phyloP scores from a whole-genome alignment of 1,284 basidiomycete species.

The Pterulicium gracile region DNA sequence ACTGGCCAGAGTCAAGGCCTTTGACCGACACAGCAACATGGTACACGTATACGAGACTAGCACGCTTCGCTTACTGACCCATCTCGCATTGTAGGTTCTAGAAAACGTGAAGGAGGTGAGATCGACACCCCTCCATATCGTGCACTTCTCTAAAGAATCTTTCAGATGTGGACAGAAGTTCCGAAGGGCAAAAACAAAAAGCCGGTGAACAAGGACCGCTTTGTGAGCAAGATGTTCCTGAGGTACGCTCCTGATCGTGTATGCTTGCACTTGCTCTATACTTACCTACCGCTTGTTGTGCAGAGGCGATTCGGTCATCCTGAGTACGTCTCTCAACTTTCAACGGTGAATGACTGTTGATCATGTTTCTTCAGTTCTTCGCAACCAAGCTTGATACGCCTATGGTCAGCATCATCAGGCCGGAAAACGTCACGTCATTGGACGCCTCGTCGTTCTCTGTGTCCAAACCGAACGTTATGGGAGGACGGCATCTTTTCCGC shows the following conservation, averaged over 20 bases:
- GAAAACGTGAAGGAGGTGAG: constrained; percentile 94
- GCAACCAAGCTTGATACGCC: constrained; percentile 66
- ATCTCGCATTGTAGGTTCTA: constrained; percentile 49
- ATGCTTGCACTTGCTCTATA: constrained; percentile 7
- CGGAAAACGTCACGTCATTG: too few relatives aligned
- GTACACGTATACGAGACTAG: constrained; percentile 26
- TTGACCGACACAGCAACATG: constrained; percentile 99
- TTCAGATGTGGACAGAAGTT: constrained; percentile 93
- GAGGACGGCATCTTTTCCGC: too few relatives aligned
- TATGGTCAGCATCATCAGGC: too few relatives aligned
- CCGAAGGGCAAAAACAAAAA: constrained; percentile 99
- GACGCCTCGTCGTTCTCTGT: too few relatives aligned
- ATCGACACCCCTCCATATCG: constrained; percentile 6
- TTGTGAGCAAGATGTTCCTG: constrained; percentile 97
- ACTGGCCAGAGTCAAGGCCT: constrained; percentile 95
- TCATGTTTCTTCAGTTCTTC: constrained; percentile 49
- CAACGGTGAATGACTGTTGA: background rate
- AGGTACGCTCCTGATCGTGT: constrained; percentile 36
- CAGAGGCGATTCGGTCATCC: constrained; percentile 91
- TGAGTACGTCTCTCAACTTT: constrained; percentile 41
- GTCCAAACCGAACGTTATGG: too few relatives aligned
- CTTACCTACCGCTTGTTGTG: constrained; percentile 10
- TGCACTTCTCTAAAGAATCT: background rate
- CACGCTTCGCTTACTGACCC: constrained; percentile 11
- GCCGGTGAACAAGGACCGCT: constrained; percentile 97